Evolutionary conservation across 345 rosid genomes (phyloP), one percentile per base, ranked within the genome.

Genomic region (Hirschfeldia incana): DNA sequence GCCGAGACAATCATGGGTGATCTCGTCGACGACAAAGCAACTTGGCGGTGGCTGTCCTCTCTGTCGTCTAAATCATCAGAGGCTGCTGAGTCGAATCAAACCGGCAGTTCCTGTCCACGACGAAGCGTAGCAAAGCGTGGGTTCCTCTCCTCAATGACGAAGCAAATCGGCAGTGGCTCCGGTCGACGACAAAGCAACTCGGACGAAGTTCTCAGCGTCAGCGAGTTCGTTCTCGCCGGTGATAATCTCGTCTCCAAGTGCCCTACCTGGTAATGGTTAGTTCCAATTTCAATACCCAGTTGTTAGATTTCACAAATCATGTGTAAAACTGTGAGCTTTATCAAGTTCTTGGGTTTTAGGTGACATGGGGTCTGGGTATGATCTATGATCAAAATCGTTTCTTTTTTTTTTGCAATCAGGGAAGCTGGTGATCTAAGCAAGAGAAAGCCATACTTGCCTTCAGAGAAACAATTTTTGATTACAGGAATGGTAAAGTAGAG

Each of bases 181-280:
- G 9, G 11, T 37, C 44, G 44, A 37, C 44, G 44, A 36, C 44
- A 3, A 37, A 29, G 30, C 30, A 29, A 29, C 30, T 29, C 30
- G 30, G 30, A 2, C 77, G 98, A 97, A 60, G 98, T 94, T 74
- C 92, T 94, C 68, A 90, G 97, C 84, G 96, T 92, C 82, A 73
- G 78, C 83, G 98, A 94, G 76, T 91, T 92, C 84, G 57, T 90
- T 78, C 83, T 91, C 67, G 97, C 97, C 69, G 97, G 97, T 8
- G 97, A 94, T 67, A 94, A 94, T 80, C 97, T 94, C 78, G 98
- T 92, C 77, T 84, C 94, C 63, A 94, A 94, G 82, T 92, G 96
- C 85, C 98, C 97, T 64, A 94, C 98, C 39, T 36, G 39, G 39
- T 36, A 8, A 36, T 36, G 39, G 39, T 36, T 36, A 36, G 39